Percentiles rank a stretch among this genome's conserved stretches.
phyloP scores from a whole-genome alignment of 805 yeast genomes.

The Soucietia sequanensis region DNA sequence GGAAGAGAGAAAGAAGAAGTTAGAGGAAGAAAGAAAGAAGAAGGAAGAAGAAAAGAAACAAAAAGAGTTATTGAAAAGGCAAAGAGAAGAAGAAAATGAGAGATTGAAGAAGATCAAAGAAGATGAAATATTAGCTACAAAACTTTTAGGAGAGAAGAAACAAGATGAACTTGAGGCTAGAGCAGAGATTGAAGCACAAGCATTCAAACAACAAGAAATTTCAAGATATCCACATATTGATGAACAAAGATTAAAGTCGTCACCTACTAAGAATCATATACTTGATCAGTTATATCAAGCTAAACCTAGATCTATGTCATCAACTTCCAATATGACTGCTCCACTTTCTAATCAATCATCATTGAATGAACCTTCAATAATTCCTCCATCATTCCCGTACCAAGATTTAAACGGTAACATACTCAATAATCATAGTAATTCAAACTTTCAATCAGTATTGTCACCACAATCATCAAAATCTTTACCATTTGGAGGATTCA shows the following conservation, averaged over 20 bases:
- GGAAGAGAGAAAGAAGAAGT: conserved; percentile 23
- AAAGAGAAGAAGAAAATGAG: conserved; percentile 14
- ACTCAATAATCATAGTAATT: too few species aligned
- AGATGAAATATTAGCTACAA: not conserved
- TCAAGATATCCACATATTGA: not conserved
- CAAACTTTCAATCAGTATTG: too few species aligned
- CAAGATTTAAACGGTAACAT: too few species aligned
- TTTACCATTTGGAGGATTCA: too few species aligned
- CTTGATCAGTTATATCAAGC: conserved; percentile 36
- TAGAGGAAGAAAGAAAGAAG: conserved; percentile 21
- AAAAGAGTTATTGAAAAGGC: conserved; percentile 13
- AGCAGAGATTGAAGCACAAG: not conserved
- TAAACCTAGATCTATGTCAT: conserved; percentile 18
- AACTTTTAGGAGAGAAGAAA: conserved; percentile 9
- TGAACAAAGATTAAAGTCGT: not conserved
- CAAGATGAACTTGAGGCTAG: conserved; percentile 1
- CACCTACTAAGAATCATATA: conserved; percentile 18
- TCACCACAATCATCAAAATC: not conserved
- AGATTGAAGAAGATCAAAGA: conserved; percentile 2
- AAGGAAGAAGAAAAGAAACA: conserved; percentile 23
- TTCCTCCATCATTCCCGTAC: too few species aligned
- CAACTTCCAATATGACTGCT: conserved; percentile 4
- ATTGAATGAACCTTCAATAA: too few species aligned
- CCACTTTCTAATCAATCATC: too few species aligned
- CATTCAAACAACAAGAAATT: not conserved